A percentile compares a stretch with the other conserved stretches of the same genome.
Evolutionary conservation across 2,329 filamentous ascomycete species (phyloP).

Genomic region (Thelonectria olida): DNA sequence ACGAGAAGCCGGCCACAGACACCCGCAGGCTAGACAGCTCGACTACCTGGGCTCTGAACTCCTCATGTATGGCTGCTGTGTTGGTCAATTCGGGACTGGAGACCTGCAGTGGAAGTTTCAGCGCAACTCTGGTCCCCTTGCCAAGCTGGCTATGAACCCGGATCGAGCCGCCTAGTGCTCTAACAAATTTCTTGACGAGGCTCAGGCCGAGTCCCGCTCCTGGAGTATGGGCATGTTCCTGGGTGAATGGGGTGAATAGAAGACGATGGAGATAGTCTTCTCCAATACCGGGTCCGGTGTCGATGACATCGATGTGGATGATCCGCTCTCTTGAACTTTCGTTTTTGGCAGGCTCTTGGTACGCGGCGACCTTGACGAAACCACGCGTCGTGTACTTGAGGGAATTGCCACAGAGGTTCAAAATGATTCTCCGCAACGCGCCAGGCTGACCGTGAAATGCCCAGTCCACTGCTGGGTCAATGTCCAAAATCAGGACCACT

Average conservation of each 20-base stretch:
- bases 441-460: conserved; percentile 64
- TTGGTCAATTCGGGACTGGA: neutral
- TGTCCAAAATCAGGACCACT: conserved; percentile 41
- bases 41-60: conserved; percentile 40
- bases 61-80: conserved; percentile 17
- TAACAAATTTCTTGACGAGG: conserved; percentile 69
- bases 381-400: conserved; percentile 65
- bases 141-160: conserved; percentile 59
- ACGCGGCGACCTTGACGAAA: conserved; percentile 42
- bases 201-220: conserved; percentile 73
- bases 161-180: conserved; percentile 66
- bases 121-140: conserved; percentile 48
- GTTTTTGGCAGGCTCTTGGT: conserved; percentile 25
- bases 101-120: conserved; percentile 42
- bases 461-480: conserved; percentile 59
- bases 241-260: conserved; percentile 70
- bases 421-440: conserved; percentile 61
- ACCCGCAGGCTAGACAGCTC: conserved; percentile 45
- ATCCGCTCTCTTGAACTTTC: conserved; percentile 13
- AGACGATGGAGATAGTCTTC: conserved; percentile 68
- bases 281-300: conserved; percentile 74
- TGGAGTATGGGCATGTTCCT: conserved; percentile 68
- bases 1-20: conserved; percentile 5
- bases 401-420: conserved; percentile 71
- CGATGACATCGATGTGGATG: conserved; percentile 59